Conservation (phyloP, 352 stramenopile genomes). For the Globisporangium apiculatum region DNA sequence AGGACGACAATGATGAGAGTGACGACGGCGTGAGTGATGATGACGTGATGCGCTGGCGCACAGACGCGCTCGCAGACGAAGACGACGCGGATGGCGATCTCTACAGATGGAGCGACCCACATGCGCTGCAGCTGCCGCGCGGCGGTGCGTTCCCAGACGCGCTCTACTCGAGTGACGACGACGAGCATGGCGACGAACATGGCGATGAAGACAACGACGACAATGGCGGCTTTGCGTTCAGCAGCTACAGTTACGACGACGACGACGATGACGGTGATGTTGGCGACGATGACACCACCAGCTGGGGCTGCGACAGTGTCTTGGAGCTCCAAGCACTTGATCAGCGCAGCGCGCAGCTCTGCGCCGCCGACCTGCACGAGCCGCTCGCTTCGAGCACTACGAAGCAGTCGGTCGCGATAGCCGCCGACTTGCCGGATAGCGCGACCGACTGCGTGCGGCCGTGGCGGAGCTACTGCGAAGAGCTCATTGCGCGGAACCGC, state of each 20-base stretch:
- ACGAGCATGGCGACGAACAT: slow-evolving; percentile 4
- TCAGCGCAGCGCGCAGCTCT: neutral
- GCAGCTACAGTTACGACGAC: neutral
- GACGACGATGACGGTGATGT: neutral
- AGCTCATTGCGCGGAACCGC: slow-evolving; percentile 62
- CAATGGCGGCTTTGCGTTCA: neutral
- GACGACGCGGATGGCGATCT: neutral
- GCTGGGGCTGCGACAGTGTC: slow-evolving; percentile 21
- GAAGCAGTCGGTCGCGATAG: neutral
- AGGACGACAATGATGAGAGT: neutral
- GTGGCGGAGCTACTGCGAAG: slow-evolving; percentile 69
- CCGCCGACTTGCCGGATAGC: neutral
- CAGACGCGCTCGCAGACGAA: neutral
- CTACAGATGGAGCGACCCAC: neutral
- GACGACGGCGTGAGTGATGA: neutral
- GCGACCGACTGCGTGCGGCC: slow-evolving; percentile 19
- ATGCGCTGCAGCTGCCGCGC: no score
- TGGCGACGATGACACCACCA: slow-evolving; percentile 1
- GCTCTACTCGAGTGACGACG: neutral
- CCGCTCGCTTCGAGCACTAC: neutral
- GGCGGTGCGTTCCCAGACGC: neutral
- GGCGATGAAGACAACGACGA: slow-evolving; percentile 3
- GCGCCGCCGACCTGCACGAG: neutral
- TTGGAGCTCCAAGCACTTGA: slow-evolving; percentile 16
- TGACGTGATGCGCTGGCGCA: neutral